Conservation (phyloP, 371 early-diverging fungal species). For the Gilbertella persicaria region DNA sequence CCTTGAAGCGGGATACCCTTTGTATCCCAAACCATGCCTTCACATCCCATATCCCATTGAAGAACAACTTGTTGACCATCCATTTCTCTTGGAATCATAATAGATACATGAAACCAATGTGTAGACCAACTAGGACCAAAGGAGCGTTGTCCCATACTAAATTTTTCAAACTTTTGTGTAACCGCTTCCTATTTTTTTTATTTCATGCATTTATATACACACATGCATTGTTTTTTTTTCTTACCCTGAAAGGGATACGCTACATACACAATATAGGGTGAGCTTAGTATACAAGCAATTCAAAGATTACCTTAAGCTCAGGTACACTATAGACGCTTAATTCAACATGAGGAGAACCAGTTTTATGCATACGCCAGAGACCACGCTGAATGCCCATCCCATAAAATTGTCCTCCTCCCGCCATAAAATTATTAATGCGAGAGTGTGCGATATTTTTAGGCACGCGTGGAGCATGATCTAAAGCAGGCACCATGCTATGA, state of each 20-base stretch:
- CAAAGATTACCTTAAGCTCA: slow-evolving; percentile 53
- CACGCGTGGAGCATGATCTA: slow-evolving; percentile 42
- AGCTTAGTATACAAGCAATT: not conserved
- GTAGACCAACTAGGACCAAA: slow-evolving; percentile 76
- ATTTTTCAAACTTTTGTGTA: slow-evolving; percentile 35
- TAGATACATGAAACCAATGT: slow-evolving; percentile 81
- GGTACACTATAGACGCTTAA: slow-evolving; percentile 77
- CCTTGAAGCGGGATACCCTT: slow-evolving; percentile 88
- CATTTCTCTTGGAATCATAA: slow-evolving; percentile 69
- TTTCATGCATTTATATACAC: slow-evolving; percentile 5
- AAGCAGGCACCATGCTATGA: slow-evolving; percentile 14
- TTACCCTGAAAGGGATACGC: slow-evolving; percentile 48
- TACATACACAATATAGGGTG: slow-evolving; percentile 6
- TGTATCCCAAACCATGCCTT: slow-evolving; percentile 86
- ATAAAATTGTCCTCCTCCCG: slow-evolving; percentile 42
- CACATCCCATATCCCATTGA: slow-evolving; percentile 83
- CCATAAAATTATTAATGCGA: slow-evolving; percentile 46
- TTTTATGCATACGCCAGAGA: slow-evolving; percentile 33
- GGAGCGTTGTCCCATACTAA: slow-evolving; percentile 23
- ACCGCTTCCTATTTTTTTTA: slow-evolving; percentile 40
- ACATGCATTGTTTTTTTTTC: not conserved
- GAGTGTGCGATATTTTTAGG: slow-evolving; percentile 40
- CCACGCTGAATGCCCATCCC: slow-evolving; percentile 48
- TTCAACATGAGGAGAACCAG: slow-evolving; percentile 36
- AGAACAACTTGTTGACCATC: slow-evolving; percentile 70